Conservation (phyloP, 768 basidiomycete species). For the Leccinum subgranulosum region DNA sequence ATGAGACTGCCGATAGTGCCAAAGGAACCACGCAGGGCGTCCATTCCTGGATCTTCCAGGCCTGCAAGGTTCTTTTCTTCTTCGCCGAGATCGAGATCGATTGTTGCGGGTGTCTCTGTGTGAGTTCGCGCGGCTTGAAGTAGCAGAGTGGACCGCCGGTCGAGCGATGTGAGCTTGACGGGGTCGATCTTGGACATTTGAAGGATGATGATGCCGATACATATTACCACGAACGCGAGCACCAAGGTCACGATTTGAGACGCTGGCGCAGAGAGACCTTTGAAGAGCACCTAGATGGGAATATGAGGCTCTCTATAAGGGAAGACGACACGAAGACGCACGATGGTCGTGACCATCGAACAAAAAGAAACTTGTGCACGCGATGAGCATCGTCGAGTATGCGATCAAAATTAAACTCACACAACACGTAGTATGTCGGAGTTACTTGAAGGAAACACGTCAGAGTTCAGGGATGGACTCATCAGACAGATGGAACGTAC, state of each 20-base stretch:
- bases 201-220: conserved; percentile 88
- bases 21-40: conserved; percentile 86
- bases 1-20: conserved; percentile 92
- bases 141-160: conserved; percentile 86
- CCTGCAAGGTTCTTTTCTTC: conserved; percentile 64
- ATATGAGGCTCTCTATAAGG: not conserved
- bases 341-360: conserved; percentile 80
- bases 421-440: conserved; percentile 84
- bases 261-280: conserved; percentile 78
- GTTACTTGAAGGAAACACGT: conserved; percentile 51
- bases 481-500: conserved; percentile 34
- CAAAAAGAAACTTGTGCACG: conserved; percentile 66
- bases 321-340: conserved; percentile 34
- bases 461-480: conserved; percentile 3
- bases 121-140: conserved; percentile 78
- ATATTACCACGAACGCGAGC: conserved; percentile 89
- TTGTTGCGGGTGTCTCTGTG: conserved; percentile 49
- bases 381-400: not conserved
- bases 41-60: conserved; percentile 89
- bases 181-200: conserved; percentile 97
- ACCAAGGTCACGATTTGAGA: conserved; percentile 86
- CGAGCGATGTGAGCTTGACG: conserved; percentile 69
- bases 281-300: conserved; percentile 69
- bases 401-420: conserved; percentile 39
- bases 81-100: conserved; percentile 33